These are phyloP conservation scores for Jimgerdemannia lactiflua DNA, from an alignment of 192 early-diverging fungal genomes.

Conservation along the genomic window DNA sequence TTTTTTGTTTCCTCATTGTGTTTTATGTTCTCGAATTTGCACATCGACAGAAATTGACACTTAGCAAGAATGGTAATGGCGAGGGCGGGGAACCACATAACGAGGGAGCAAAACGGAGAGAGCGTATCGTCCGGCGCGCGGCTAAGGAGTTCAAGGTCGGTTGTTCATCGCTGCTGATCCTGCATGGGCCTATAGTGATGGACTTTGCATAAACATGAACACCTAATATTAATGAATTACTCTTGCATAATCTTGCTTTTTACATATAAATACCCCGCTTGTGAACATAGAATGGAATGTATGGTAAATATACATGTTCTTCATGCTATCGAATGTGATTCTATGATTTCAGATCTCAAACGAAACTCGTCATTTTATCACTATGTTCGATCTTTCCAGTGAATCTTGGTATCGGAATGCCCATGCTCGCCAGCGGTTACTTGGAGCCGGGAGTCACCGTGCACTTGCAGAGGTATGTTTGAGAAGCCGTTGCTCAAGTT, in stretches of 20 bases:
- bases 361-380: neutral
- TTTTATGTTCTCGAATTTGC: neutral
- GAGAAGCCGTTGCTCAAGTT: neutral
- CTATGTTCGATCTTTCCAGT: conserved; percentile 12
- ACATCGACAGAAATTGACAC: conserved; percentile 47
- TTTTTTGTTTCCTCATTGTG: neutral
- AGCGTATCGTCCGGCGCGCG: conserved; percentile 71
- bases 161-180: too few relatives aligned
- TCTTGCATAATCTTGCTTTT: neutral
- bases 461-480: conserved; percentile 52
- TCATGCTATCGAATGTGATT: neutral
- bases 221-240: too few relatives aligned
- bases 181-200: conserved; percentile 27
- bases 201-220: conserved; percentile 16
- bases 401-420: conserved; percentile 79
- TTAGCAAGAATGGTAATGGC: conserved; percentile 39
- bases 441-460: conserved; percentile 66
- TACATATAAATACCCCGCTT: neutral
- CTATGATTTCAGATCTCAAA: conserved; percentile 1
- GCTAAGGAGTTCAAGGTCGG: conserved; percentile 77
- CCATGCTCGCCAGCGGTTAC: conserved; percentile 75
- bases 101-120: conserved; percentile 41
- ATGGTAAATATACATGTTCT: neutral
- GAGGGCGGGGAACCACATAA: conserved; percentile 27
- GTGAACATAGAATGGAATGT: neutral